Evolutionary conservation across 1,284 basidiomycete genomes (phyloP), one percentile per base, ranked within the genome.

Genomic region (Dichomitus squalens): DNA sequence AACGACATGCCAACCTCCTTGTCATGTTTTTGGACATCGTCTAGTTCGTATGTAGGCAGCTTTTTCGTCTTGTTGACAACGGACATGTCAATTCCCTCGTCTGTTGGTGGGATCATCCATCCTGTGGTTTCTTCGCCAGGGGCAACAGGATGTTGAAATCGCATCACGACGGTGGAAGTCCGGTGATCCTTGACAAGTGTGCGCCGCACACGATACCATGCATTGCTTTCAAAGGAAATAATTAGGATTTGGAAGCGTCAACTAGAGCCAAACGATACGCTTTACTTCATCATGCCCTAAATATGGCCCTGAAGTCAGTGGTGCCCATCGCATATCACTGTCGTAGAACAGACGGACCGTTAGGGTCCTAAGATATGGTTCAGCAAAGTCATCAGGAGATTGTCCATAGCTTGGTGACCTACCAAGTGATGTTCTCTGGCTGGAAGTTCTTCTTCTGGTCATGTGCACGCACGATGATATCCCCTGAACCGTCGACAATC

Each of bases 241-340:
- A 3, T 50, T 14, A 48, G 46, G 27, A 41, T 6, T 33, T 3
- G 14, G 5, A 21, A 44, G n/a, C 4, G 23, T 14, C 1, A 11
- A 33, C 27, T 1, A 21, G 9, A 34, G 7, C 9, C 5, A n/a
- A n/a, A n/a, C 12, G 5, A 12, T 3, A 18, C 14, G 6, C 58
- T 59, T 25, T 40, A 67, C 66, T 68, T 66, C 64, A 68, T 65
- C 65, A 64, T 66, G 27, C 64, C 65, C 64, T 65, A 23, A 11
- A 1, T n/a, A 14, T 3, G 29, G 7, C 20, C 11, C 25, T 12
- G 7, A 23, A 44, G 16, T 44, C 23, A 44, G 41, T 2, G 25
- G 7, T 8, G 6, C n/a, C n/a, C n/a, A n/a, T n/a, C n/a, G n/a
- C n/a, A n/a, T n/a, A n/a, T n/a, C n/a, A n/a, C n/a, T n/a, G n/a